phyloP scores from a whole-genome alignment of 2,329 filamentous ascomycete genomes.

The Aspergillus proliferans region DNA sequence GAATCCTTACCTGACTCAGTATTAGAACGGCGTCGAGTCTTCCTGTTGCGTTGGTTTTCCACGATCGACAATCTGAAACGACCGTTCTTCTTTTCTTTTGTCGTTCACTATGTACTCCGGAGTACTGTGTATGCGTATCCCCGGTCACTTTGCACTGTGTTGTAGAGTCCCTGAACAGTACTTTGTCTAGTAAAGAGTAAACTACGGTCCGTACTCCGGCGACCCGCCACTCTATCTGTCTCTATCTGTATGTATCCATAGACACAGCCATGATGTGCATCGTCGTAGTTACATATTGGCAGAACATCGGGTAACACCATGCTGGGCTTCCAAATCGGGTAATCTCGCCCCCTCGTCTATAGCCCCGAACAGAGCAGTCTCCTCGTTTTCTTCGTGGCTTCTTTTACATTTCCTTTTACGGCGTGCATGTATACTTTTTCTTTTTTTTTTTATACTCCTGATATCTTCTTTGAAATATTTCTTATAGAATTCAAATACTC shows the following conservation, averaged over 20 bases:
- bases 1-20: not conserved
- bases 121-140: not conserved
- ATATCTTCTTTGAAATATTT: not conserved
- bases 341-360: not conserved
- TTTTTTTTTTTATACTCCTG: not conserved
- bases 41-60: not conserved
- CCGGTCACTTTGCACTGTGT: not conserved
- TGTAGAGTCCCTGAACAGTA: too few relatives aligned
- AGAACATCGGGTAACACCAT: not conserved
- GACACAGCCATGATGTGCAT: not conserved
- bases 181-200: too few relatives aligned
- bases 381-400: not conserved
- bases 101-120: not conserved
- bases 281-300: not conserved
- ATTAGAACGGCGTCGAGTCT: not conserved
- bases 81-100: not conserved
- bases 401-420: not conserved
- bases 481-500: not conserved
- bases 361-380: not conserved
- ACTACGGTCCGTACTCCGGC: too few relatives aligned
- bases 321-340: not conserved
- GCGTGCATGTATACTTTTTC: not conserved
- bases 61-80: constrained; percentile 1
- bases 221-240: not conserved
- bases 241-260: not conserved